Evolutionary conservation across 1,284 basidiomycete genomes (phyloP), one percentile per base, ranked within the genome.

Genomic region (Moniliella sp.): DNA sequence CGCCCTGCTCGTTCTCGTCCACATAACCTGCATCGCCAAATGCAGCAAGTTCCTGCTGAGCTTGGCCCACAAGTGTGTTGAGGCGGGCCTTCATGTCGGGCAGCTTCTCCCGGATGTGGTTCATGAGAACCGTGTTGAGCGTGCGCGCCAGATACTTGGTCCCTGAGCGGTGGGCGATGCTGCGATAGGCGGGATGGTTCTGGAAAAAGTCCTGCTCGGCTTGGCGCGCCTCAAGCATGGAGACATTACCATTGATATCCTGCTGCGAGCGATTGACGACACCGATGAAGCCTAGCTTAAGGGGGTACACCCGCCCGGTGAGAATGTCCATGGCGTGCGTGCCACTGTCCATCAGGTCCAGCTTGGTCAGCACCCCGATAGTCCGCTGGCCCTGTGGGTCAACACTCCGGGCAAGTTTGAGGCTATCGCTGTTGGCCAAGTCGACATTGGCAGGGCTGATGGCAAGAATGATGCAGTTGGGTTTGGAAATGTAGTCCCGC

Each of bases 21-120:
- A 82, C 78, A 57, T 86, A 73, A 1, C 83, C 80, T 13, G 81
- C 72, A 59, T 94, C 91, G 16, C 91, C 91, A 54, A 91, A 94
- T 4, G 83, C 75, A 62, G 82, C 82, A 28, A 97, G 71, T 61
- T 99, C 91, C 63, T 97, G 91, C 61, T 94, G 86, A 3, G 91
- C 84, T 65, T 97, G 91, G 8, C 86, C 84, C 82, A 97, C 97
- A 10, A 97, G 66, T 4, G 91, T 97, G 61, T 97, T 97, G 43
- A 99, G 66, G 12, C 86, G 72, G 9, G 91, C 91, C 63, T 99
- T 99, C 91, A 97, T 97, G 62, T 99, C 91, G n/a, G 91, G 91
- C 25, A 99, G 68, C 64, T 97, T 94, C 57, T 99, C 91, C 35
- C 91, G 74, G 47, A 97, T 97, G 62, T 99, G 91, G 62, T 80